Conservation (phyloP, 2,329 filamentous ascomycete genomes). For the Lasiodiplodia gonubiensis region DNA sequence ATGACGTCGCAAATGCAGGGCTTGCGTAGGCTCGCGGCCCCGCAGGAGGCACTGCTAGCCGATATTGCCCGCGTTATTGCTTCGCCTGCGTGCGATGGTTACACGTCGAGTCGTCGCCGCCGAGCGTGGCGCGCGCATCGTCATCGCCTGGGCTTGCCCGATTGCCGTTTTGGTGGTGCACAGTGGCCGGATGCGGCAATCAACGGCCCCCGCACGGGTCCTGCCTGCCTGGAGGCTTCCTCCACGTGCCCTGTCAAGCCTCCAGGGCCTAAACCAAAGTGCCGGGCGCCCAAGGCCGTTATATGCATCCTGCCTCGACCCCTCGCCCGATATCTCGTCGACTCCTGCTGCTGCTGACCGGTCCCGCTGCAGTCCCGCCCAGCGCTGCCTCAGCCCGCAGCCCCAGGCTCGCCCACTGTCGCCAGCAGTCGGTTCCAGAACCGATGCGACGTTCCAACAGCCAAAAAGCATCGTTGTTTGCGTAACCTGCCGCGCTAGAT, state of each 20-base stretch:
- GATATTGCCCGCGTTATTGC: background rate
- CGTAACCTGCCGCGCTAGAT: constrained; percentile 1
- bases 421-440: background rate
- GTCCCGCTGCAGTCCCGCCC: background rate
- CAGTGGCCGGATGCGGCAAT: constrained; percentile 7
- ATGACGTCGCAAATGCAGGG: background rate
- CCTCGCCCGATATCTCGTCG: background rate
- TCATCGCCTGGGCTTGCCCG: background rate
- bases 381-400: background rate
- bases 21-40: background rate
- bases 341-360: too few relatives aligned
- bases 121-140: background rate
- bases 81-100: background rate
- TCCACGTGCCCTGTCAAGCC: constrained; percentile 19
- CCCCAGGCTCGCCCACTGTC: background rate
- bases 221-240: constrained; percentile 11
- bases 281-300: constrained; percentile 9
- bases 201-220: constrained; percentile 21
- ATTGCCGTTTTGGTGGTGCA: constrained; percentile 4
- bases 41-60: background rate
- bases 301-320: constrained; percentile 9
- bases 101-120: too few relatives aligned
- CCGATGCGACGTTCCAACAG: background rate
- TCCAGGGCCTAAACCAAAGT: constrained; percentile 22
- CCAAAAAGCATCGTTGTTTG: background rate